Conservation (phyloP, 805 yeast species). For the Saturnispora quitensis region DNA sequence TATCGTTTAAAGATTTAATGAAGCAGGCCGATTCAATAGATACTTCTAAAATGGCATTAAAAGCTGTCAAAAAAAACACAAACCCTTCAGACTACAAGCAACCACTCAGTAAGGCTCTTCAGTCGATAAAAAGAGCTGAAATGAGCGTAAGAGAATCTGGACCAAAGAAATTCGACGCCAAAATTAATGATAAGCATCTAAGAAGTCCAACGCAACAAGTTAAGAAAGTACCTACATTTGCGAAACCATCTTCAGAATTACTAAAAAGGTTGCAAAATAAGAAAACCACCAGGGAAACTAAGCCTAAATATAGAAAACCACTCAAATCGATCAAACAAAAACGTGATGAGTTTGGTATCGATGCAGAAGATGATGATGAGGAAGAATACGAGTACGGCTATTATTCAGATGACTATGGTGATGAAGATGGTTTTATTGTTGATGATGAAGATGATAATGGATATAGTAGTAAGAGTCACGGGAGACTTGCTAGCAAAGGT, state of each 20-base stretch:
- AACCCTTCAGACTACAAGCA: conserved; percentile 3
- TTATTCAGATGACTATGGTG: conserved; percentile 19
- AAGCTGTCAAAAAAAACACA: conserved; percentile 14
- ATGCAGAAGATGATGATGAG: conserved; percentile 27
- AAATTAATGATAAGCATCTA: background rate
- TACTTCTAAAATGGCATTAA: conserved; percentile 33
- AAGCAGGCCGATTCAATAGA: conserved; percentile 57
- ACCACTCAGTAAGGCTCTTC: conserved; percentile 11
- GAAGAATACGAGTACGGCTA: conserved; percentile 29
- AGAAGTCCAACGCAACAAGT: background rate
- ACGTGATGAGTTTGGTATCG: conserved; percentile 23
- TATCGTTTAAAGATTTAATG: conserved; percentile 61
- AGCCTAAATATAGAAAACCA: background rate
- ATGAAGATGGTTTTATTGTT: conserved; percentile 28
- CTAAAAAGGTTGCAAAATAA: conserved; percentile 35
- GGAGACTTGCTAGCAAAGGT: conserved; percentile 29
- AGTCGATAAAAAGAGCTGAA: conserved; percentile 9
- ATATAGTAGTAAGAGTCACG: conserved; percentile 38
- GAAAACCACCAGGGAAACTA: conserved; percentile 8
- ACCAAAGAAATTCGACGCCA: background rate
- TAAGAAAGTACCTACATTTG: conserved; percentile 22
- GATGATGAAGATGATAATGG: conserved; percentile 33
- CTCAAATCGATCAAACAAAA: background rate
- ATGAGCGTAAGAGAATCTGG: background rate
- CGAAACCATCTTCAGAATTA: conserved; percentile 51